Evolutionary conservation across 192 early-diverging fungal genomes (phyloP), one percentile per base, ranked within the genome.

Genomic region (Gigaspora rosea): DNA sequence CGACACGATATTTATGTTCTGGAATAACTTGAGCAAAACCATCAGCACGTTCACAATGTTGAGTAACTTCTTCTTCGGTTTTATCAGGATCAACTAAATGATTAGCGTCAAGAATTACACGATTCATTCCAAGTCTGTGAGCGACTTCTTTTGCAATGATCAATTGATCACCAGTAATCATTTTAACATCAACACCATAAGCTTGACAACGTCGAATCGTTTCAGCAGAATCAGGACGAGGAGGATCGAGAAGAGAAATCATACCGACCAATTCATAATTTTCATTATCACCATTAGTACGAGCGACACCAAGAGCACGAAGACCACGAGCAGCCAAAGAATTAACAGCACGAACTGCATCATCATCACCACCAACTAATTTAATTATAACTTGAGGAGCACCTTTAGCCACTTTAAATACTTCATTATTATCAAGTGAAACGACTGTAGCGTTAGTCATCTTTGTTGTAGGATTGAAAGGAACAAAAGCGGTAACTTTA

Each of bases 1-100:
- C 96, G 18, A 98, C 95, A 47, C 91, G 88, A 86, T 94, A 96
- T 85, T 98, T 98, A 93, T 98, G 95, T 83, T 98, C 96, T 68
- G 96, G 96, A 85, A 96, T 96, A 47, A 98, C 96, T 80, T 97
- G 94, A 18, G 95, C 96, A 84, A 98, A 98, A 68, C 96, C 96
- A 84, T 98, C 96, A n/a, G 94, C 93, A 70, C 94, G 92, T 61
- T 90, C 85, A 76, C 91, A 91, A 80, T 94, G 91, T 81, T 94
- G 89, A 61, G 92, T 94, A 18, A 96, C 84, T 79, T 92, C 91
- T 73, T 92, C 92, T 78, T 98, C 96, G 20, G 85, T 85, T 65
- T 88, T 89, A 72, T 85, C 83, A 16, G 91, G 85, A 79, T 96
- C 94, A 16, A 95, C 91, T 49, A 98, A 86, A 75, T 93, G 91